These are phyloP conservation scores for Crithidia brevicula DNA, from an alignment of 208 protist genomes.

Conservation along the genomic window DNA sequence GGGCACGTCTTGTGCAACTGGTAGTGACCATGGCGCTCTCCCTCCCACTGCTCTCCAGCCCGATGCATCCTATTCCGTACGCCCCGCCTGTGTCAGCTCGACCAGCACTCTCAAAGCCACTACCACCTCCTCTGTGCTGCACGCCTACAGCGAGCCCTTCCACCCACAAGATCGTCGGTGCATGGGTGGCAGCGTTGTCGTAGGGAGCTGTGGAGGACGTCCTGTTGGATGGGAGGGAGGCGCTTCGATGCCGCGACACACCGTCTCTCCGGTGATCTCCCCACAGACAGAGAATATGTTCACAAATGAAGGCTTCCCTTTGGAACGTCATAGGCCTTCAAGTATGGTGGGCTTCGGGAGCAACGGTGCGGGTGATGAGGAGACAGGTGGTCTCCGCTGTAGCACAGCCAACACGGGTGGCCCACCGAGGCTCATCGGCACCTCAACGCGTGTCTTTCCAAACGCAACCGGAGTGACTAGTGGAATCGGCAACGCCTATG, in stretches of 20 bases:
- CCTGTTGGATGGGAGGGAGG: not conserved
- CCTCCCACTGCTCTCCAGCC: not conserved
- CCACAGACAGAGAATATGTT: slow-evolving; percentile 5
- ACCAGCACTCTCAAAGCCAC: not conserved
- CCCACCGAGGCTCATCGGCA: too few species aligned
- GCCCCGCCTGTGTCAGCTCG: not conserved
- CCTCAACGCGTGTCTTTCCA: too few species aligned
- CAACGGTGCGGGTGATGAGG: too few species aligned
- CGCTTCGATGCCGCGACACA: not conserved
- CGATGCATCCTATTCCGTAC: not conserved
- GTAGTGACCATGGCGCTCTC: not conserved
- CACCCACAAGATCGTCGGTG: not conserved
- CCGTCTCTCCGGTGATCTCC: not conserved
- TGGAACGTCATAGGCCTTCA: not conserved
- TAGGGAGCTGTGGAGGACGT: too few species aligned
- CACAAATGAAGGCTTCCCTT: not conserved
- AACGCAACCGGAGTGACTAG: too few species aligned
- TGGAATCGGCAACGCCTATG: not conserved
- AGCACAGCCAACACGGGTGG: too few species aligned
- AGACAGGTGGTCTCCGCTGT: too few species aligned
- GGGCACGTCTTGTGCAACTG: too few species aligned
- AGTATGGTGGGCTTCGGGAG: not conserved
- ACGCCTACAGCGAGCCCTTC: slow-evolving; percentile 4
- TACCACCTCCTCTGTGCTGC: not conserved
- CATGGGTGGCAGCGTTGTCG: too few species aligned